These are phyloP conservation scores for Novymonas esmeraldas DNA, from an alignment of 208 protist species.

Conservation along the genomic window DNA sequence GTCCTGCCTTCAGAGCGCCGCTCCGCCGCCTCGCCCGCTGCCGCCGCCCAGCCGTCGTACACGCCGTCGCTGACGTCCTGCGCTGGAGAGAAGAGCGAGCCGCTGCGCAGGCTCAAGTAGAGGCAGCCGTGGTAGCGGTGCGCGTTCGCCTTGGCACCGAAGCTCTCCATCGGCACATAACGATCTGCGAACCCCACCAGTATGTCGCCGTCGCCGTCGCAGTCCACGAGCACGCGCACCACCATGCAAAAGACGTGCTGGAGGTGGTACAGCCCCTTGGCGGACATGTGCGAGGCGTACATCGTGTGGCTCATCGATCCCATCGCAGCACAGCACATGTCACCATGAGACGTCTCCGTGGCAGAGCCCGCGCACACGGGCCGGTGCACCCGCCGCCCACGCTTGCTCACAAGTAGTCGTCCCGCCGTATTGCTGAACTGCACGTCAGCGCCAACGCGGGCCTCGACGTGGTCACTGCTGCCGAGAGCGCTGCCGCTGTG, in stretches of 20 bases:
- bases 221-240: conserved; percentile 24
- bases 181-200: conserved; percentile 61
- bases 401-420: conserved; percentile 23
- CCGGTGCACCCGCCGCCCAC: conserved; percentile 24
- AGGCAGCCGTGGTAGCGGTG: conserved; percentile 48
- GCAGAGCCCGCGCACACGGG: background rate
- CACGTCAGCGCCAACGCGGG: background rate
- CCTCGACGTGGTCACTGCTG: background rate
- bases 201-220: conserved; percentile 29
- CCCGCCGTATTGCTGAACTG: conserved; percentile 28
- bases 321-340: conserved; percentile 39
- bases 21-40: conserved; percentile 9
- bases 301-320: conserved; percentile 43
- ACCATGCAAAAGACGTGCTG: conserved; percentile 8
- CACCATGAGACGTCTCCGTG: background rate
- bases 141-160: conserved; percentile 42
- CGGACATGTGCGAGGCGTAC: conserved; percentile 22
- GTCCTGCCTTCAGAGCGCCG: no score
- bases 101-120: conserved; percentile 43
- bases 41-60: conserved; percentile 4
- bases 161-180: conserved; percentile 54
- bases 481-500: background rate
- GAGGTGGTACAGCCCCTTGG: conserved; percentile 19
- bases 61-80: conserved; percentile 10
- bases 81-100: conserved; percentile 38